Evolutionary conservation across 2,329 filamentous ascomycete genomes (phyloP), one percentile per base, ranked within the genome.

Genomic region (Arthrobotrys musiformis): DNA sequence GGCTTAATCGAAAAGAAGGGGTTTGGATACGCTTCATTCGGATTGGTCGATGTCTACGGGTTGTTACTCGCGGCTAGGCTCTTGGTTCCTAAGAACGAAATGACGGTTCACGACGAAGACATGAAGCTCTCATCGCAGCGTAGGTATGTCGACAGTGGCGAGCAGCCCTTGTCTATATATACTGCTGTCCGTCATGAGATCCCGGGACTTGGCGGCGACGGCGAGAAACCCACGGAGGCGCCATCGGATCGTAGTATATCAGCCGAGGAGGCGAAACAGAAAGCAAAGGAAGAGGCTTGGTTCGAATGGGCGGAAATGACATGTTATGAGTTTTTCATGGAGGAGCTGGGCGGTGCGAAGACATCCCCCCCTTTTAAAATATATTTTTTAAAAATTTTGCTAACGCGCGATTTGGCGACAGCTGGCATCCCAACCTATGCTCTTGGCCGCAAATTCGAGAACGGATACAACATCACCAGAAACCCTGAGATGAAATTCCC

Each of bases 241-340:
- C 72, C 79, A 77, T 15, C 82, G 81, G 54, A 84, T 26, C 24
- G 44, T 2, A 67, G 72, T 22, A 56, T 76, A 24, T 78, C 78
- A 19, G 46, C 86, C 0, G 86, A 90, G 74, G 83, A 84, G 19
- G 86, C 85, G 0, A 88, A 89, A 79, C 85, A 86, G 79, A 83
- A 85, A 61, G 85, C 87, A 24, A 74, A 81, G 76, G 78, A 83
- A 74, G 77, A 83, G 72, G 86, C 87, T 2, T 98, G 94, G 92
- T 99, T 98, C 81, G 94, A 99, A 81, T 98, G 95, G 94, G 97
- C 95, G 80, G 95, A 99, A 82, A 91, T 94, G 81, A 96, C 93
- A 0, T 94, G 94, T 0, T 97, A 96, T 81, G 94, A 98, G 82
- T 91, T 97, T 82, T 97, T 95, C 83, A 97, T 93, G 80, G 94